phyloP scores from a whole-genome alignment of 2,329 filamentous ascomycete species.

The Pseudogymnoascus sp. region DNA sequence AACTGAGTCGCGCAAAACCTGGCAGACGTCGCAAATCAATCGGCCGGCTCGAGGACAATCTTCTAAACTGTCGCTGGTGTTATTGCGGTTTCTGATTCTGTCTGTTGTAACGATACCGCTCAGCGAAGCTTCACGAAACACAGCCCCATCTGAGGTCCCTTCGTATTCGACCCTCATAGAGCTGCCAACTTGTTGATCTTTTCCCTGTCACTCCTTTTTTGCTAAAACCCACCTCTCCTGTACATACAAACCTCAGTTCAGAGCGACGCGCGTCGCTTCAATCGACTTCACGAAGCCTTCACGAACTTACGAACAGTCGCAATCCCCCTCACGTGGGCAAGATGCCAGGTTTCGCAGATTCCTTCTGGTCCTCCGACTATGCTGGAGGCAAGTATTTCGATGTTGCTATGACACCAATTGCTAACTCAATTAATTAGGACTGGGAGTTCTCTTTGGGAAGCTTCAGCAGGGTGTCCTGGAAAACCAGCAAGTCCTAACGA shows the following conservation, averaged over 20 bases:
- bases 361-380: constrained; percentile 98
- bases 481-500: constrained; percentile 85
- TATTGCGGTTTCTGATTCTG: background rate
- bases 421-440: constrained; percentile 39
- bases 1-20: constrained; percentile 4
- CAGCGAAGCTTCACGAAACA: constrained; percentile 1
- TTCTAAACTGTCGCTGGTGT: background rate
- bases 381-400: constrained; percentile 63
- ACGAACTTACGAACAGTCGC: background rate
- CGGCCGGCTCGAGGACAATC: constrained; percentile 5
- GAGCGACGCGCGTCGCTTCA: constrained; percentile 6
- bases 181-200: background rate
- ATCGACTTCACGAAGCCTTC: constrained; percentile 3
- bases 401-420: background rate
- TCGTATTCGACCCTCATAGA: background rate
- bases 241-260: background rate
- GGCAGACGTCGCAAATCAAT: background rate
- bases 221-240: background rate
- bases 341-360: constrained; percentile 87
- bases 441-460: constrained; percentile 92
- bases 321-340: constrained; percentile 26
- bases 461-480: constrained; percentile 93
- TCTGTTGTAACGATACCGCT: background rate
- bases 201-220: background rate
- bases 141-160: background rate